Evolutionary conservation across 257 asterid genomes (phyloP).

Genomic region (Cinchona pubescens): DNA sequence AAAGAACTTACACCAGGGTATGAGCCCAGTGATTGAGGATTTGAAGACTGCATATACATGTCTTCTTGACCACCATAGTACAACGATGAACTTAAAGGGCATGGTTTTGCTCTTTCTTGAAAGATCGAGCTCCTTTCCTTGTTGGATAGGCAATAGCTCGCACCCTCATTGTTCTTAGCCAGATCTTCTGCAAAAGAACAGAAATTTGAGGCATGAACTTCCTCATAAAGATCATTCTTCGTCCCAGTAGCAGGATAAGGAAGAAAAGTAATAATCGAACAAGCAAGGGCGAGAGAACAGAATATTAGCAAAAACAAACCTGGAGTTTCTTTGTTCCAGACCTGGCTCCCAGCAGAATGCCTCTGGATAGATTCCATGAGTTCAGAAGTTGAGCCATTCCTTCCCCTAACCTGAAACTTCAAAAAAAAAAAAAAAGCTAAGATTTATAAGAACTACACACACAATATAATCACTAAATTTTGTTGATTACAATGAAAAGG

Average conservation of each 20-base stretch:
- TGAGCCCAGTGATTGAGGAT: background rate
- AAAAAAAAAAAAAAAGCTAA: background rate
- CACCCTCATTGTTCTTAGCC: background rate
- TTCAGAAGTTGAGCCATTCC: background rate
- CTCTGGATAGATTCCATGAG: background rate
- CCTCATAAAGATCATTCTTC: background rate
- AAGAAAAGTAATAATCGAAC: background rate
- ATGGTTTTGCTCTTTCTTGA: constrained; percentile 35
- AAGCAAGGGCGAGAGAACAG: background rate
- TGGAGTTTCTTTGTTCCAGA: background rate
- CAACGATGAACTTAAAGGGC: constrained; percentile 42
- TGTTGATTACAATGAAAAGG: background rate
- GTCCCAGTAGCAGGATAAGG: background rate
- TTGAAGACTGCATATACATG: background rate
- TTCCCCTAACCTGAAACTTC: background rate
- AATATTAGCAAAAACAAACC: background rate
- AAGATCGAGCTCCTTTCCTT: constrained; percentile 23
- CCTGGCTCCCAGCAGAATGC: constrained; percentile 1
- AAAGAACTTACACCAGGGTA: background rate
- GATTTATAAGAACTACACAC: background rate
- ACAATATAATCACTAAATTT: background rate
- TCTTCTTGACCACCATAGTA: constrained; percentile 39
- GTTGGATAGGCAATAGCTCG: background rate
- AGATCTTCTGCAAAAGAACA: background rate
- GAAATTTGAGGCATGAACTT: background rate